These are phyloP conservation scores for Avena sativa DNA, from an alignment of 176 grass and related monocot species.

Conservation along the genomic window DNA sequence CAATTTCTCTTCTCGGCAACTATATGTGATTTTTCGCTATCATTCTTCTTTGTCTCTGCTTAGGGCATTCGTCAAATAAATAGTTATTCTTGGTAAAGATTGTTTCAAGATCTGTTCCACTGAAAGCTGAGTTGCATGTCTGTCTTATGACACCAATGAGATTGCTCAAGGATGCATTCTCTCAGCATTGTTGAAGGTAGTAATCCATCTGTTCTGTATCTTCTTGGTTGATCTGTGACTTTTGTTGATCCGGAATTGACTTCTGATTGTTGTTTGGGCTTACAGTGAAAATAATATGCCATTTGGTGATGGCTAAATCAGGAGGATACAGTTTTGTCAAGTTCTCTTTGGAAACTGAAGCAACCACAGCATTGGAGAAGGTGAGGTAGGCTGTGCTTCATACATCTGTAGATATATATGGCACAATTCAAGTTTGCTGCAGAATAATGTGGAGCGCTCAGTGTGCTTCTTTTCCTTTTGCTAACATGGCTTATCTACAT, in stretches of 20 bases:
- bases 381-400: not conserved
- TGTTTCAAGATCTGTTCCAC: not conserved
- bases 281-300: conserved; percentile 62
- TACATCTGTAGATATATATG: not conserved
- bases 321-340: conserved; percentile 55
- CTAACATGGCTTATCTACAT: not conserved
- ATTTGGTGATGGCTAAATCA: conserved; percentile 49
- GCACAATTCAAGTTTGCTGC: not conserved
- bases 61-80: too few relatives aligned
- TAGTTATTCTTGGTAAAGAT: too few relatives aligned
- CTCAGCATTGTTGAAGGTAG: conserved; percentile 42
- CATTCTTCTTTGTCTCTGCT: too few relatives aligned
- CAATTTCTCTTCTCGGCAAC: too few relatives aligned
- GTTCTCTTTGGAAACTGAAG: too few relatives aligned
- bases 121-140: conserved; percentile 30
- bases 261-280: not conserved
- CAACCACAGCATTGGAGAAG: too few relatives aligned
- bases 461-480: not conserved
- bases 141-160: not conserved
- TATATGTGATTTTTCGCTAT: too few relatives aligned
- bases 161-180: too few relatives aligned
- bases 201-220: not conserved
- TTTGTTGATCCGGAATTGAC: not conserved
- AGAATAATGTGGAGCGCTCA: not conserved
- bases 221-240: not conserved